These are phyloP conservation scores for Colletotrichum tofieldiae DNA, from an alignment of 2,329 filamentous ascomycete species.

Conservation along the genomic window DNA sequence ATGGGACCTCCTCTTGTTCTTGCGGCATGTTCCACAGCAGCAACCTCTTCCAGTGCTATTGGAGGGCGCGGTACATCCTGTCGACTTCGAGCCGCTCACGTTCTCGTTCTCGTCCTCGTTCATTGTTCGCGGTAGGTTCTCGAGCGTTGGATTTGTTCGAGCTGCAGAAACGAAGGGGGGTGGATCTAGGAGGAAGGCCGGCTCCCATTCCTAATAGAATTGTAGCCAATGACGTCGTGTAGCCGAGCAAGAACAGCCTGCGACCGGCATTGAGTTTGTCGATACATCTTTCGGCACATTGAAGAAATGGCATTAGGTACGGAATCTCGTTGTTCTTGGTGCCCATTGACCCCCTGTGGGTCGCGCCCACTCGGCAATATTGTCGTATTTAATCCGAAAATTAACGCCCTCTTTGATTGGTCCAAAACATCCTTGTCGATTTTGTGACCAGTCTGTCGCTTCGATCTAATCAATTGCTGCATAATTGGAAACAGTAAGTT, in stretches of 20 bases:
- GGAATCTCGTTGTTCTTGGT: neutral
- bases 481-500: neutral
- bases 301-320: neutral
- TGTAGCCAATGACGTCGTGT: constrained; percentile 8
- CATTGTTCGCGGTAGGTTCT: constrained; percentile 27
- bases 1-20: constrained; percentile 36
- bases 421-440: neutral
- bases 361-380: neutral
- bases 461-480: too few relatives aligned
- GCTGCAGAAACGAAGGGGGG: constrained; percentile 7
- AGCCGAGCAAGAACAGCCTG: neutral
- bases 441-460: neutral
- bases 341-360: neutral
- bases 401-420: neutral
- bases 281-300: neutral
- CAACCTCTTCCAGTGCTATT: constrained; percentile 1
- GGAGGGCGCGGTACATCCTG: neutral
- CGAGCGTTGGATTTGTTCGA: neutral
- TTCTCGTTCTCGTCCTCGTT: constrained; percentile 5
- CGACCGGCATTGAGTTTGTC: constrained; percentile 4
- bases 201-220: constrained; percentile 11
- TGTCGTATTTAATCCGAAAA: constrained; percentile 9
- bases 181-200: neutral
- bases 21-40: constrained; percentile 30
- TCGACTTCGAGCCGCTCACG: neutral